Evolutionary conservation across 495 filamentous ascomycete genomes (phyloP), one percentile per base, ranked within the genome.

Genomic region (Daldinia concentrica): DNA sequence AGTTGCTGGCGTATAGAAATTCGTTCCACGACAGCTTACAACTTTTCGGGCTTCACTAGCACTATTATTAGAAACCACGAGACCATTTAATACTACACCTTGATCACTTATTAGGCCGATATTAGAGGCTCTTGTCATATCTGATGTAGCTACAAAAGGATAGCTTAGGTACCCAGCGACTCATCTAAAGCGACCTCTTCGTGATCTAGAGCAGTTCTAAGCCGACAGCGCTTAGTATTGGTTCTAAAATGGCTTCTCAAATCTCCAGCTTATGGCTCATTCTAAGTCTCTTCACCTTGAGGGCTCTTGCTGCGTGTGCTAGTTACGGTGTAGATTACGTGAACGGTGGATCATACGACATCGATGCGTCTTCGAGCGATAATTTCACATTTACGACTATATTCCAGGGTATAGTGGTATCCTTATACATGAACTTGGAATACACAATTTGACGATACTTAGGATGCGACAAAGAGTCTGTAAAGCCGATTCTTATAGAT

Each of bases 241-340:
- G 27, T 19, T 58, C 22, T 19, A 74, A 58, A 9, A 76, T 76
- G 74, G 30, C 68, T 48, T 65, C 45, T 45, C 59, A 26, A 17
- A 66, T 69, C 14, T 14, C 17, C 6, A 58, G 54, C 1, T 4
- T 69, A 14, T 74, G 57, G 63, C 26, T 76, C 0, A 19, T 74
- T 14, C 36, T 60, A 55, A 54, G 74, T 1, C 30, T 78, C 57
- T 55, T 82, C 34, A 62, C 69, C 34, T 34, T 76, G n/a, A 66
- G 74, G 17, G 77, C 68, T 27, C 62, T 71, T 37, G 79, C 81
- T 36, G 74, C 72, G 7, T 83, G 81, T 54, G 71, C 74, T 11
- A 81, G 78, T 63, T 83, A 81, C 56, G 81, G 81, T 5, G 79
- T 83, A 41, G 79, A 83, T 48, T 83, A 79, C 43, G 74, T 80